Evolutionary conservation across 2,329 filamentous ascomycete species (phyloP).

Genomic region (Lizonia empirigonia): DNA sequence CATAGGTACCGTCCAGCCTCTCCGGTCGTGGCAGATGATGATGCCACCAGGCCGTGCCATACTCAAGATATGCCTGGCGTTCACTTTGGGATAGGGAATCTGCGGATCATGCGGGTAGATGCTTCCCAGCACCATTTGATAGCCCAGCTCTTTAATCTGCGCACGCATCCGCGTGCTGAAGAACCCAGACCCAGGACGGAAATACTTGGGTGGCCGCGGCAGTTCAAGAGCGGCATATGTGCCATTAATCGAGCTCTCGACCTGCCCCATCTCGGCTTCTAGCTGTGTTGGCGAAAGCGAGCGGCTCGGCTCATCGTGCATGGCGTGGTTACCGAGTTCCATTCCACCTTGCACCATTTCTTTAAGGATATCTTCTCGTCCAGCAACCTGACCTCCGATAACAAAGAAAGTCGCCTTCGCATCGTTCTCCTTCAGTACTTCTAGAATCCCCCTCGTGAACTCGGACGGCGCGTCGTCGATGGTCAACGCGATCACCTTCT

Average conservation of each 20-base stretch:
- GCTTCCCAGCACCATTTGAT: conserved; percentile 76
- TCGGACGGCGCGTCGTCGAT: conserved; percentile 84
- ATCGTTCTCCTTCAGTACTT: conserved; percentile 66
- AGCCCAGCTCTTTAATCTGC: conserved; percentile 65
- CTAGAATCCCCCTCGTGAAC: conserved; percentile 72
- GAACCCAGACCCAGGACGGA: conserved; percentile 83
- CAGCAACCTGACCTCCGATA: conserved; percentile 76
- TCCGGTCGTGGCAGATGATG: conserved; percentile 83
- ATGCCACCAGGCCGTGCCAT: conserved; percentile 78
- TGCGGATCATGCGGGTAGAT: conserved; percentile 94
- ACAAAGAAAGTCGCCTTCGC: conserved; percentile 87
- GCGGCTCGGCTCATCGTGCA: conserved; percentile 80
- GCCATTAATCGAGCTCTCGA: conserved; percentile 64
- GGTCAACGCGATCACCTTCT: conserved; percentile 78
- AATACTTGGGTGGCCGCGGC: conserved; percentile 66
- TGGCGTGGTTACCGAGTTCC: conserved; percentile 82
- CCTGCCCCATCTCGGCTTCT: conserved; percentile 65
- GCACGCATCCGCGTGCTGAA: conserved; percentile 74
- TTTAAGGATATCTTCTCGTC: conserved; percentile 56
- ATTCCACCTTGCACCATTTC: conserved; percentile 60
- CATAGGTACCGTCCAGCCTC: conserved; percentile 85
- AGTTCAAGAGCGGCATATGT: conserved; percentile 57
- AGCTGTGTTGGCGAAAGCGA: conserved; percentile 65
- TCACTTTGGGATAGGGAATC: conserved; percentile 70
- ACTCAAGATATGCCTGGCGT: conserved; percentile 79